These are phyloP conservation scores for Pseudogymnoascus pannorum DNA, from an alignment of 2,329 filamentous ascomycete genomes.

Conservation along the genomic window DNA sequence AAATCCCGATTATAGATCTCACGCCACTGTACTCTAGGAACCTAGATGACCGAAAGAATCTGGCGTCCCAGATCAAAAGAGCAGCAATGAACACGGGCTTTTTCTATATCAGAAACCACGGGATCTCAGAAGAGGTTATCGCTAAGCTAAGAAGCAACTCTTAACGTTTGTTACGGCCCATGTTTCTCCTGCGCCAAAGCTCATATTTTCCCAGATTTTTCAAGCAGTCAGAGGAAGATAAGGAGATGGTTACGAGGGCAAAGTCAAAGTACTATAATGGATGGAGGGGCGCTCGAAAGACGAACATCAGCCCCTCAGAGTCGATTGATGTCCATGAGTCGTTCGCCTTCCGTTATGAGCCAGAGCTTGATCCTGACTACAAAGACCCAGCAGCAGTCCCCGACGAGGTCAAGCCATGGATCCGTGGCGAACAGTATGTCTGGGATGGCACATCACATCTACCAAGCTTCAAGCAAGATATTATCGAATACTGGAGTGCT, in stretches of 20 bases:
- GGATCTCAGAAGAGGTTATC: constrained; percentile 31
- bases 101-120: constrained; percentile 41
- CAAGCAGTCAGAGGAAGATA: constrained; percentile 37
- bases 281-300: constrained; percentile 33
- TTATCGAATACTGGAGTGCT: constrained; percentile 40
- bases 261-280: constrained; percentile 41
- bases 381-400: constrained; percentile 37
- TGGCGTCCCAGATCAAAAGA: constrained; percentile 33
- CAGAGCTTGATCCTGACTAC: constrained; percentile 42
- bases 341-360: constrained; percentile 42
- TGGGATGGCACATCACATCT: constrained; percentile 45
- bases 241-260: constrained; percentile 32
- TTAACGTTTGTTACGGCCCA: constrained; percentile 15
- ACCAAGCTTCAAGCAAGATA: constrained; percentile 40
- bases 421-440: constrained; percentile 43
- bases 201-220: constrained; percentile 38
- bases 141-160: constrained; percentile 24
- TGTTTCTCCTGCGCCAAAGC: neutral
- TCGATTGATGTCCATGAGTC: constrained; percentile 44
- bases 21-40: constrained; percentile 30
- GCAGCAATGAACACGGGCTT: constrained; percentile 39
- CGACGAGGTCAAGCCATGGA: constrained; percentile 33
- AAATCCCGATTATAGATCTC: constrained; percentile 42
- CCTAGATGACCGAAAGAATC: constrained; percentile 29
- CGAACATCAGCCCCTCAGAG: constrained; percentile 44